A percentile compares a stretch with the other conserved stretches of the same genome.
Evolutionary conservation across 352 stramenopile species (phyloP).

Genomic region (Blastocystis sp.): DNA sequence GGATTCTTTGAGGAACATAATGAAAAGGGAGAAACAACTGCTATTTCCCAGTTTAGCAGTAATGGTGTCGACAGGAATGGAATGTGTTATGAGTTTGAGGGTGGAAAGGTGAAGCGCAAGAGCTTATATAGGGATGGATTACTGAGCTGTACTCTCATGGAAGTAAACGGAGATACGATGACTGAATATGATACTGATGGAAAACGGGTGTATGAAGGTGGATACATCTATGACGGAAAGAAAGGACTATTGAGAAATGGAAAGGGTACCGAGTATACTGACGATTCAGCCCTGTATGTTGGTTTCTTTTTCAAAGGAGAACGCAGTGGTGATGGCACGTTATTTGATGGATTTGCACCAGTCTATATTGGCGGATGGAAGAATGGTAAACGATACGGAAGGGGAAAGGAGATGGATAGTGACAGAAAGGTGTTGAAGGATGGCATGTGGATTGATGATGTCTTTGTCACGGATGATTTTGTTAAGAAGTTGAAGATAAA

Average conservation of each 20-base stretch:
- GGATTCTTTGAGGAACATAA: background rate
- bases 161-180: background rate
- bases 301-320: background rate
- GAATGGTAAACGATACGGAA: background rate
- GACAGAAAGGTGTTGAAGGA: background rate
- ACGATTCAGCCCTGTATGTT: background rate
- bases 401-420: background rate
- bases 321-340: background rate
- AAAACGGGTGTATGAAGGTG: background rate
- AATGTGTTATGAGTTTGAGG: background rate
- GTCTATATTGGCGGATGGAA: background rate
- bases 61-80: background rate
- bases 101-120: background rate
- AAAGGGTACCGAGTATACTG: background rate
- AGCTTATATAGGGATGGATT: background rate
- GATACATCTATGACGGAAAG: background rate
- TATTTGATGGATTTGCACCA: background rate
- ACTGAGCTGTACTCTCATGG: background rate
- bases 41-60: background rate
- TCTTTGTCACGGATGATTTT: background rate
- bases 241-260: background rate
- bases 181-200: background rate
- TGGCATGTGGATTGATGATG: background rate
- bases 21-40: background rate
- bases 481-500: no score